Evolutionary conservation across 2,329 filamentous ascomycete species (phyloP), one percentile per base, ranked within the genome.

Genomic region (Thielaviopsis musarum): DNA sequence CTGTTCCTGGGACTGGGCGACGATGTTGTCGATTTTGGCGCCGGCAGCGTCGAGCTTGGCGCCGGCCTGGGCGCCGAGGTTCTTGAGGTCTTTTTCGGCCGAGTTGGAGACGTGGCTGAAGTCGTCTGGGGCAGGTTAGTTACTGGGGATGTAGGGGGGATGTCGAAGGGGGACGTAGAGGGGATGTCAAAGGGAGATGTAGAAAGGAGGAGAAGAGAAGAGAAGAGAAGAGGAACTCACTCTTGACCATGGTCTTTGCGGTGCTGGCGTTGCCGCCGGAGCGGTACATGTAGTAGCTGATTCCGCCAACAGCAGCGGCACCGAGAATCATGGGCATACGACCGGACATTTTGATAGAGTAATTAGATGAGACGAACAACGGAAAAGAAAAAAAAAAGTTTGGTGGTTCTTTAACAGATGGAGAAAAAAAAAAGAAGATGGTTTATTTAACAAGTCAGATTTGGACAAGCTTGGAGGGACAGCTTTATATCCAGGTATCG

Each of bases 231-330:
- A 34, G 52, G 15, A 13, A 63, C 83, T 53, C 74, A 95, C 91
- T 81, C 76, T 95, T 87, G 65, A 87, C 79, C 71, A 56, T 66
- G 52, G 26, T 63, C 21, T 59, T 61, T n/a, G 91, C 91, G 56
- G 80, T 82, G 72, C 86, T 88, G 57, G 88, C 78, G 70, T 83
- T 80, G 61, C 91, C 91, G 63, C 91, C 91, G 17, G 91, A 86
- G 57, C 74, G 78, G 77, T 95, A 98, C 63, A 97, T 80, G 76
- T 97, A 97, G 78, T 95, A 97, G 52, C 87, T 89, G 61, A 83
- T 75, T 64, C 83, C 85, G 66, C 80, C 81, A 34, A 79, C 84
- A 64, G 81, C 82, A 62, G 77, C 80, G 65, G 82, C 72, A 66
- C 84, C 85, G 66, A 85, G 68, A 66, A 75, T 67, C 64, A 76